phyloP scores from a whole-genome alignment of 345 rosid genomes.

The Gossypium bickii region DNA sequence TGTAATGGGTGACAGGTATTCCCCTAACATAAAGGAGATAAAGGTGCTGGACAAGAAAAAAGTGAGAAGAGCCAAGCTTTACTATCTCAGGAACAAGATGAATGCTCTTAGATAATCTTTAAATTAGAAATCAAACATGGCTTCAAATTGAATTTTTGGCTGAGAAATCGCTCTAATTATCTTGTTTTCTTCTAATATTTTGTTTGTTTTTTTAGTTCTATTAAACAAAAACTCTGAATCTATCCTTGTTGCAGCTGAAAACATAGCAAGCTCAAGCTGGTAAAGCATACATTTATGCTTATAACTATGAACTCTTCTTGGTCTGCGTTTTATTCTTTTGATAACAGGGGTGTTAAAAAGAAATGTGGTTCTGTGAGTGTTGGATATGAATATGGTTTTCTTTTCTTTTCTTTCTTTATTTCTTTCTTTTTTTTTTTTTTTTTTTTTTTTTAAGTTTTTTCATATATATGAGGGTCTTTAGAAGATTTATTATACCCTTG shows the following conservation, averaged over 20 bases:
- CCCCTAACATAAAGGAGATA: conserved; percentile 91
- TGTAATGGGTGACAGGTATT: conserved; percentile 57
- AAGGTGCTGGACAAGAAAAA: conserved; percentile 92
- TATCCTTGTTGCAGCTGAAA: background rate
- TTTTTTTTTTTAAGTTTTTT: background rate
- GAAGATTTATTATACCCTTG: background rate
- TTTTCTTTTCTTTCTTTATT: no score
- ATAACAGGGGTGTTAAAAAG: background rate
- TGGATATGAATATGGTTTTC: background rate
- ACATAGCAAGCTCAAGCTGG: conserved; percentile 3
- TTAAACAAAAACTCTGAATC: background rate
- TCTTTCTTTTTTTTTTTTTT: no score
- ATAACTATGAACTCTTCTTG: background rate
- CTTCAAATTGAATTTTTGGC: background rate
- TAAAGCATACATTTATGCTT: background rate
- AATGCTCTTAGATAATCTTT: conserved; percentile 50
- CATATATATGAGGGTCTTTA: background rate
- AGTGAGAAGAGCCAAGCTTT: conserved; percentile 94
- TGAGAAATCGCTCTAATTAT: no score
- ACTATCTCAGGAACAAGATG: conserved; percentile 89
- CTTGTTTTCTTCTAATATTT: background rate
- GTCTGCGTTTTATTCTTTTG: background rate
- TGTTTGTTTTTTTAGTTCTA: background rate
- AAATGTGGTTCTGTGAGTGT: background rate
- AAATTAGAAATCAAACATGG: background rate